Conservation (phyloP, 1,139 yeast species). For the Hanseniaspora gamundiae region DNA sequence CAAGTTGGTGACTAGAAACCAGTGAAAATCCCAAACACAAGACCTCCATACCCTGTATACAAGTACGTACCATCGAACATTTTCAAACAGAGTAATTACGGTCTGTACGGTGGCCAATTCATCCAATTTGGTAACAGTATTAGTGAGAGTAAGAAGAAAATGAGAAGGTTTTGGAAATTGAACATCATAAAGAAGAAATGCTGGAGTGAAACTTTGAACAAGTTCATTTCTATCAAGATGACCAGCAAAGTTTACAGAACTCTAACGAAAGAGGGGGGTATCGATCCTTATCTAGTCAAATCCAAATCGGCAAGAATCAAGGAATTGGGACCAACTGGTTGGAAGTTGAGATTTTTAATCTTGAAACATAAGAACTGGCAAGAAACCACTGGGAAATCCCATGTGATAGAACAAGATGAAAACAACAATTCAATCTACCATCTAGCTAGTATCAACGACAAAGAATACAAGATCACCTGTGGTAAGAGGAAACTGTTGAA, state of each 20-base stretch:
- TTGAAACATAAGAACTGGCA: constrained; percentile 27
- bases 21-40: constrained; percentile 35
- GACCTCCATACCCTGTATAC: constrained; percentile 56
- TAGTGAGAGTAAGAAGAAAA: constrained; percentile 67
- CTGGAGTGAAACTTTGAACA: constrained; percentile 73
- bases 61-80: constrained; percentile 67
- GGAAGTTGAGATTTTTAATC: constrained; percentile 74
- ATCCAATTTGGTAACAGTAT: constrained; percentile 67
- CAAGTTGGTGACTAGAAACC: constrained; percentile 36
- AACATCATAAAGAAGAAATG: constrained; percentile 63
- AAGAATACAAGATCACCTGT: constrained; percentile 38
- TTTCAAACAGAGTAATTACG: constrained; percentile 77
- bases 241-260: constrained; percentile 80
- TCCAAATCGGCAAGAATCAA: constrained; percentile 82
- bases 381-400: background rate
- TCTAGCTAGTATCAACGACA: constrained; percentile 33
- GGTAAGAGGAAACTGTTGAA: constrained; percentile 55
- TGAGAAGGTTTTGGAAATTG: constrained; percentile 68
- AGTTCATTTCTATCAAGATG: constrained; percentile 42
- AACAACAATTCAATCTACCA: constrained; percentile 38
- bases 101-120: constrained; percentile 82
- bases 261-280: constrained; percentile 84
- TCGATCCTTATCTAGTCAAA: constrained; percentile 76
- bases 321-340: constrained; percentile 84
- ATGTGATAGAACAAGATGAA: constrained; percentile 22